These are phyloP conservation scores for Macaranga tanarius DNA, from an alignment of 441 rosid genomes.

Conservation along the genomic window DNA sequence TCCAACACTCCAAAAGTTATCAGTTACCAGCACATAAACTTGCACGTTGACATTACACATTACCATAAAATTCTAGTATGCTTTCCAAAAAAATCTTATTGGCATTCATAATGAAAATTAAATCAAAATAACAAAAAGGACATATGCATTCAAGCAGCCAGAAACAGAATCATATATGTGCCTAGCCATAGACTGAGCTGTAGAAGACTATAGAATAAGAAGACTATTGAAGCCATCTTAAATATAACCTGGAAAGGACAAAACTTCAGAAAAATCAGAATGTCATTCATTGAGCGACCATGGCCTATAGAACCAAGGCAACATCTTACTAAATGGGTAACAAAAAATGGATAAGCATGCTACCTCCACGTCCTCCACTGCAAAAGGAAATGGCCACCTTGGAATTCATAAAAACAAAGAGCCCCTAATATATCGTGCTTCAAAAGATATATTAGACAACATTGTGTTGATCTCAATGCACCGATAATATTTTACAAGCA, in stretches of 20 bases:
- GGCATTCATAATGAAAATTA: not conserved
- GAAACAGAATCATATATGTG: not conserved
- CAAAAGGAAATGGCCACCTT: not conserved
- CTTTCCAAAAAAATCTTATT: not conserved
- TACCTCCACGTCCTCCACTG: not conserved
- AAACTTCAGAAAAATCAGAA: not conserved
- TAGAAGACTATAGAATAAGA: not conserved
- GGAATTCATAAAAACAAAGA: too few relatives aligned
- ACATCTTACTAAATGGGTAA: not conserved
- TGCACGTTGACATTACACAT: too few relatives aligned
- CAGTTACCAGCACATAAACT: slow-evolving; percentile 3
- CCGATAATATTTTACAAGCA: not conserved
- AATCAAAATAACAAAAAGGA: not conserved
- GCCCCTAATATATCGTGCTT: not conserved
- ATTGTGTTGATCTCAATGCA: not conserved
- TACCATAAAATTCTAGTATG: not conserved
- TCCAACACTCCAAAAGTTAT: slow-evolving; percentile 4
- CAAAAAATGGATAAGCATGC: not conserved
- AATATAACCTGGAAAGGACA: not conserved
- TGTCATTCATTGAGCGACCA: not conserved
- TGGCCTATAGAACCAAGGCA: not conserved
- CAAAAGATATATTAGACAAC: not conserved
- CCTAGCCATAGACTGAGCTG: not conserved
- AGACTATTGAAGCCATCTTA: not conserved
- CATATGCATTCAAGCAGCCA: not conserved